Conservation (phyloP, 2,329 filamentous ascomycete genomes). For the Fusarium aywerte region DNA sequence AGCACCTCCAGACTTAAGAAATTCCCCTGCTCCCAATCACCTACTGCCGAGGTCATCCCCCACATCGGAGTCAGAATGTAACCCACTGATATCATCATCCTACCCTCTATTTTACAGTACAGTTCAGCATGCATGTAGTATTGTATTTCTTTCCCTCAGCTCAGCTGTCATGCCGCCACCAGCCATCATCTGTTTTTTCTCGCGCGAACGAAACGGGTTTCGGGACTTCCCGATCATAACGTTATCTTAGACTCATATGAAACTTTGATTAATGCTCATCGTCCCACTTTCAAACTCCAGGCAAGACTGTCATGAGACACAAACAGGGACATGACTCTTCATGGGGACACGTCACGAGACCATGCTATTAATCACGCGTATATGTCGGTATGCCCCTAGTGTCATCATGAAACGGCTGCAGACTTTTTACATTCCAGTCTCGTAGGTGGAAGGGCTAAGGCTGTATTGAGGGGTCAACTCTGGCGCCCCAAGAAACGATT, state of each 20-base stretch:
- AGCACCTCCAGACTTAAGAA: background rate
- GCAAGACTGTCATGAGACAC: conserved; percentile 23
- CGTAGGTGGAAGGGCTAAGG: background rate
- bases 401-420: conserved; percentile 21
- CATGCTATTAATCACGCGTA: conserved; percentile 21
- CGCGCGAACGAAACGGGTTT: conserved; percentile 10
- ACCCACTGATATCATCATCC: conserved; percentile 46
- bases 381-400: background rate
- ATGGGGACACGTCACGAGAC: conserved; percentile 29
- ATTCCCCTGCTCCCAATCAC: background rate
- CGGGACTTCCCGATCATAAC: conserved; percentile 36
- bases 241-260: conserved; percentile 9
- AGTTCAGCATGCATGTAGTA: too few relatives aligned
- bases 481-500: conserved; percentile 9
- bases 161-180: conserved; percentile 41
- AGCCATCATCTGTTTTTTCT: conserved; percentile 36
- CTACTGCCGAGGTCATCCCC: conserved; percentile 23
- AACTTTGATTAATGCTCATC: conserved; percentile 4
- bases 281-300: conserved; percentile 9
- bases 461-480: conserved; percentile 6
- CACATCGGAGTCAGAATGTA: conserved; percentile 22
- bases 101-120: conserved; percentile 34
- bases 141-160: background rate
- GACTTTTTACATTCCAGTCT: conserved; percentile 14
- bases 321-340: conserved; percentile 24